A percentile compares a stretch with the other conserved stretches of the same genome.
Conservation (phyloP, 441 rosid genomes). For the Bocquillonia castaneifolia region DNA sequence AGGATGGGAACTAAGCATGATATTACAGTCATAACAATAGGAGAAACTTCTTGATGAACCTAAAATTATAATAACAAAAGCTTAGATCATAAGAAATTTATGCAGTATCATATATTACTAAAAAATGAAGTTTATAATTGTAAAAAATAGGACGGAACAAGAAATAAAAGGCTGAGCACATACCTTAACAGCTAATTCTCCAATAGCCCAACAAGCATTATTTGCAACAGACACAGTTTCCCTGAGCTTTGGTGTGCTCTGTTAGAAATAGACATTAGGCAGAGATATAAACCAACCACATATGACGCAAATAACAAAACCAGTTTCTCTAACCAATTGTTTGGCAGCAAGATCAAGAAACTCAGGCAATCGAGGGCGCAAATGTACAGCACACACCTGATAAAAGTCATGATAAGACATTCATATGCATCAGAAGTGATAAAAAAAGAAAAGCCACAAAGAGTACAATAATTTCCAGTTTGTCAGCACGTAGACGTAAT, state of each 20-base stretch:
- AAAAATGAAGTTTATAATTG: neutral
- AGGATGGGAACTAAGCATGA: constrained; percentile 75
- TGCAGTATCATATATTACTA: neutral
- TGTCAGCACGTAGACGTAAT: neutral
- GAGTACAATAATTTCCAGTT: constrained; percentile 15
- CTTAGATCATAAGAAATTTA: neutral
- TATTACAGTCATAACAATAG: constrained; percentile 73
- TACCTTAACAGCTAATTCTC: constrained; percentile 95
- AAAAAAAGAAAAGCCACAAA: neutral
- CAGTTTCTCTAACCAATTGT: constrained; percentile 67
- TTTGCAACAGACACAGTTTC: constrained; percentile 89
- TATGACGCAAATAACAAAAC: constrained; percentile 17
- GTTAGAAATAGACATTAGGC: constrained; percentile 24
- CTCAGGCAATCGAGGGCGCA: constrained; percentile 67
- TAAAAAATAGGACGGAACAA: neutral
- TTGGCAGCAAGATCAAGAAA: constrained; percentile 80
- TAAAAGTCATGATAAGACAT: constrained; percentile 11
- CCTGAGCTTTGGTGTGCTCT: constrained; percentile 62
- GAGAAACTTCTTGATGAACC: constrained; percentile 91
- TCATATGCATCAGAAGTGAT: constrained; percentile 6
- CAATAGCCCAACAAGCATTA: constrained; percentile 99
- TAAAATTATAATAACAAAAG: constrained; percentile 30
- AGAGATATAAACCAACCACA: constrained; percentile 12
- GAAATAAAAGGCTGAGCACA: constrained; percentile 3
- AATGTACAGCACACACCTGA: constrained; percentile 77